Evolutionary conservation across 306 rosid species (phyloP), one percentile per base, ranked within the genome.

Genomic region (Cyamopsis tetragonoloba): DNA sequence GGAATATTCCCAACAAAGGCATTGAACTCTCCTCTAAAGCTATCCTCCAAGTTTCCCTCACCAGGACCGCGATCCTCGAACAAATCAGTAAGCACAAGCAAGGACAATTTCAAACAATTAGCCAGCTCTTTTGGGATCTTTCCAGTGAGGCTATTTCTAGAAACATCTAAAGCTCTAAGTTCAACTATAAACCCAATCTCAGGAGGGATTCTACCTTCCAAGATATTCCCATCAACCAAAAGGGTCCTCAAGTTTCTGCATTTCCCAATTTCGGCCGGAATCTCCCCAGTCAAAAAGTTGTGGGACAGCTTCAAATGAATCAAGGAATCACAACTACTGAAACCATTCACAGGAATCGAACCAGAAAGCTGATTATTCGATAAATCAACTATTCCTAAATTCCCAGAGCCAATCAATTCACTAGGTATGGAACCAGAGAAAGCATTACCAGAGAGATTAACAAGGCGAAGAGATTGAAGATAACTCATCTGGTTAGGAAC

Each of bases 1-100:
- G 89, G 89, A 44, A 87, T 59, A 68, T 69, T 72, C 65, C 93
- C 93, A 44, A 44, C 63, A 77, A 84, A 87, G 14, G 89, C 89
- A 71, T 87, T 87, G 64, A 80, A 87, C 66, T 87, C 89, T 59
- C 84, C 87, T 67, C 87, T 39, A 60, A 72, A 78, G 11, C 79
- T 80, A 61, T 74, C 82, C 17, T 43, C 65, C 71, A 56, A 66
- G 50, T 61, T 65, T 68, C 64, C 62, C 47, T 27, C 81, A 4
- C 47, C 19, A 19, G 3, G 23, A 4, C 27, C 39, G 0, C 67
- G 30, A 39, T 73, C 75, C 0, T 73, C 83, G 3, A 59, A 46
- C 71, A 79, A 73, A 73, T 80, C 73, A 38, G 87, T 85, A 59
- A 85, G 66, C 64, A 82, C 83, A 80, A 85, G 68, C 62, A 77